These are phyloP conservation scores for Colletotrichum spinosum DNA, from an alignment of 2,329 filamentous ascomycete genomes.

Conservation along the genomic window DNA sequence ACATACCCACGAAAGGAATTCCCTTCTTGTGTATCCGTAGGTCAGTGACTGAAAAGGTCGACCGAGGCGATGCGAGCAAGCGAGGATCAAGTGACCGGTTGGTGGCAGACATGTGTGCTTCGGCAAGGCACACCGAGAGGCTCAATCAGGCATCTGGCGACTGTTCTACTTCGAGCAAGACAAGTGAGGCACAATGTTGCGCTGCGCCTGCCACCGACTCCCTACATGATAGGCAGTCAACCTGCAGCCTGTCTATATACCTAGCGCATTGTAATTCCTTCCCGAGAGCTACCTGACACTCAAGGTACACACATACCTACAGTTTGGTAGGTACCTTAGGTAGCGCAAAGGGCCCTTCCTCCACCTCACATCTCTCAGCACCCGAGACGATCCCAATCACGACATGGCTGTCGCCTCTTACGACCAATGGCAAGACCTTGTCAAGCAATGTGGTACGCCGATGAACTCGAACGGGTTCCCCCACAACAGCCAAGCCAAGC, in stretches of 20 bases:
- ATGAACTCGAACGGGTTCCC: conserved; percentile 17
- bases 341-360: background rate
- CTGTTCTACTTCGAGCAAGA: background rate
- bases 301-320: background rate
- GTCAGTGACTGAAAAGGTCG: conserved; percentile 18
- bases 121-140: conserved; percentile 21
- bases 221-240: background rate
- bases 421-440: conserved; percentile 24
- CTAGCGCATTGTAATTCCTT: no score
- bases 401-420: conserved; percentile 17
- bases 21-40: no score
- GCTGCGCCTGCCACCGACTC: conserved; percentile 30
- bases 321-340: background rate
- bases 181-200: conserved; percentile 5
- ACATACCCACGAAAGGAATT: background rate
- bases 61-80: conserved; percentile 14
- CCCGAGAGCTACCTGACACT: background rate
- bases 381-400: conserved; percentile 4
- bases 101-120: conserved; percentile 5
- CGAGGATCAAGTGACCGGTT: background rate
- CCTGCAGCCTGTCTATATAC: no score
- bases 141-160: background rate
- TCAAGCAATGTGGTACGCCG: conserved; percentile 29
- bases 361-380: background rate
- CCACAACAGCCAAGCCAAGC: conserved; percentile 4